phyloP scores from a whole-genome alignment of 1,139 yeast species.

The Magnusiomyces paraingens region DNA sequence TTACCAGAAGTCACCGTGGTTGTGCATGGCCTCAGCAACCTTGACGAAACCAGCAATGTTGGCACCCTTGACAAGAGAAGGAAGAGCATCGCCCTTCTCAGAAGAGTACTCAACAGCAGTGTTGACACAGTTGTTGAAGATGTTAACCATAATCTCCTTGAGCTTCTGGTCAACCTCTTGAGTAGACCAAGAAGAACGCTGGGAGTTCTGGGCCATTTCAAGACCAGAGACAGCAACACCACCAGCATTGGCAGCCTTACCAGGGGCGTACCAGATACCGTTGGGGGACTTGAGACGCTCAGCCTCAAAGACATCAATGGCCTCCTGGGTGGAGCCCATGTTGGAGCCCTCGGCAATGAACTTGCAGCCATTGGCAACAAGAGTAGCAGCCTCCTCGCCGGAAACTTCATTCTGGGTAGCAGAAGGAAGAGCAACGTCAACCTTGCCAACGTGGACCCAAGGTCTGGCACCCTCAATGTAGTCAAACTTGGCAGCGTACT shows the following conservation, averaged over 20 bases:
- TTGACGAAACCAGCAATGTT: slow-evolving; percentile 98
- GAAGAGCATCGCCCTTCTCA: slow-evolving; percentile 61
- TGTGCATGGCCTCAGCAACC: slow-evolving; percentile 98
- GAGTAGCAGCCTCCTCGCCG: slow-evolving; percentile 93
- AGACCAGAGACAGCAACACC: slow-evolving; percentile 99
- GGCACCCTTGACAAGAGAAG: slow-evolving; percentile 96
- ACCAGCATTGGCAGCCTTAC: slow-evolving; percentile 99
- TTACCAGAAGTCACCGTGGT: slow-evolving; percentile 78
- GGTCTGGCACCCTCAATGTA: slow-evolving; percentile 94
- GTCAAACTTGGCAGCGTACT: slow-evolving; percentile 46
- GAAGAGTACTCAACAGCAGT: slow-evolving; percentile 78
- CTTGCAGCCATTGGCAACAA: slow-evolving; percentile 86
- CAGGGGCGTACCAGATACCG: slow-evolving; percentile 97
- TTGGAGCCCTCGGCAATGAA: slow-evolving; percentile 98
- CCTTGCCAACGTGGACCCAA: slow-evolving; percentile 87
- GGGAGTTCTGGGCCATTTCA: slow-evolving; percentile 99
- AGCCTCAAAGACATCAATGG: slow-evolving; percentile 89
- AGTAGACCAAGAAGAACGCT: slow-evolving; percentile 78
- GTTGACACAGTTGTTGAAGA: slow-evolving; percentile 87
- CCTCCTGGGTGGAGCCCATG: slow-evolving; percentile 98
- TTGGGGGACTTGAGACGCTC: slow-evolving; percentile 53
- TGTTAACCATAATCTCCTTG: slow-evolving; percentile 85
- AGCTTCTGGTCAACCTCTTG: slow-evolving; percentile 86
- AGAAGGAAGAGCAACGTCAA: slow-evolving; percentile 94
- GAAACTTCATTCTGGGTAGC: slow-evolving; percentile 98